A percentile compares a stretch with the other conserved stretches of the same genome.
Evolutionary conservation across 2,329 filamentous ascomycete genomes (phyloP).

Genomic region (Spiromastix sp.): DNA sequence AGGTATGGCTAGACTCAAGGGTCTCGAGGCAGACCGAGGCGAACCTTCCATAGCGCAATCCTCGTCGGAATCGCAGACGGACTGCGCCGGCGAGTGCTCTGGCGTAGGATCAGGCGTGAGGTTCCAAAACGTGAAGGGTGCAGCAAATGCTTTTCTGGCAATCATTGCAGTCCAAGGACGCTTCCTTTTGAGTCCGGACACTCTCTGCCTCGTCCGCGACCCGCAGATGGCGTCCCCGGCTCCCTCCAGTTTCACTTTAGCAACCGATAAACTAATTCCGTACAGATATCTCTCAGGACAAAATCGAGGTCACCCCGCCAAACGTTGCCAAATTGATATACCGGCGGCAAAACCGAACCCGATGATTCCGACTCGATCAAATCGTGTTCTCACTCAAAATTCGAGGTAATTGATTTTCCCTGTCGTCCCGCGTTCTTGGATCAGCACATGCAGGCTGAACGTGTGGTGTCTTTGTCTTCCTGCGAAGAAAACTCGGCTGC

Average conservation of each 20-base stretch:
- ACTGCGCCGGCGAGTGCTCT: slow-evolving; percentile 33
- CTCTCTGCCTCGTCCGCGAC: not conserved
- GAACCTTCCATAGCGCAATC: slow-evolving; percentile 28
- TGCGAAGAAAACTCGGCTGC: too few species aligned
- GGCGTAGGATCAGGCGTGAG: slow-evolving; percentile 35
- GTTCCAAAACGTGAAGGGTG: slow-evolving; percentile 26
- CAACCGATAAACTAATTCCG: not conserved
- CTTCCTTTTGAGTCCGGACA: not conserved
- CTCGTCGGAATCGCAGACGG: slow-evolving; percentile 32
- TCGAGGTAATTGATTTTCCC: too few species aligned
- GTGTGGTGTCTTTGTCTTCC: too few species aligned
- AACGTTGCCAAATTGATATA: too few species aligned
- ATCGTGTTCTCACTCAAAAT: too few species aligned
- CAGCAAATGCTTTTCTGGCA: slow-evolving; percentile 20
- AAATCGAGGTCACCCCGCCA: too few species aligned
- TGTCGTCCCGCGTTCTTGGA: too few species aligned
- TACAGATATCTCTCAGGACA: too few species aligned
- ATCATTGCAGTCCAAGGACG: slow-evolving; percentile 5
- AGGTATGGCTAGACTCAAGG: slow-evolving; percentile 33
- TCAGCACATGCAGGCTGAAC: too few species aligned
- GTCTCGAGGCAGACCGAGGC: slow-evolving; percentile 28
- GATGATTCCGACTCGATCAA: too few species aligned
- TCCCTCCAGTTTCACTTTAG: not conserved
- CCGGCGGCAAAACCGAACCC: too few species aligned
- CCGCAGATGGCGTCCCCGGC: not conserved